Conservation (phyloP, 768 basidiomycete genomes). For the Agaricus bisporus region DNA sequence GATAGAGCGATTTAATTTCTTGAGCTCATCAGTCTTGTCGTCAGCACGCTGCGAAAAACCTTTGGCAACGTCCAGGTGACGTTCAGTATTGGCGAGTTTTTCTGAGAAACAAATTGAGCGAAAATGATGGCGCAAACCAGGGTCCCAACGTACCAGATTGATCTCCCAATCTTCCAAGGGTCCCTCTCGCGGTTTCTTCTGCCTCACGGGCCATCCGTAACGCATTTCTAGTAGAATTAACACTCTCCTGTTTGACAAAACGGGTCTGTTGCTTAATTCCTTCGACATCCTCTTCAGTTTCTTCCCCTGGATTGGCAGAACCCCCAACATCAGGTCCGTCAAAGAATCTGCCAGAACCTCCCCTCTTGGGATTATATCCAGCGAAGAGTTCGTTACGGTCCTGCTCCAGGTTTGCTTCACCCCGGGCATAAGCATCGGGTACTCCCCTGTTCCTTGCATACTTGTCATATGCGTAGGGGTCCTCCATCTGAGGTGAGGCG, state of each 20-base stretch:
- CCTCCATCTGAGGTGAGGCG: constrained; percentile 17
- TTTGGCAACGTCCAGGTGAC: constrained; percentile 89
- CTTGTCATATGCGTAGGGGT: constrained; percentile 37
- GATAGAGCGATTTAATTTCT: constrained; percentile 90
- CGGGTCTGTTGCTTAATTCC: constrained; percentile 91
- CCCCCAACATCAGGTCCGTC: constrained; percentile 48
- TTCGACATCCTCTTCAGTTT: constrained; percentile 85
- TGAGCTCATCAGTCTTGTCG: constrained; percentile 90
- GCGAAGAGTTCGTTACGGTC: constrained; percentile 73
- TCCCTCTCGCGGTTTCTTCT: constrained; percentile 89
- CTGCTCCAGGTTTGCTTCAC: constrained; percentile 49
- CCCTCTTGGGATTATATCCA: constrained; percentile 60
- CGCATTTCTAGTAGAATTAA: constrained; percentile 86
- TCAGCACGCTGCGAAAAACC: constrained; percentile 83
- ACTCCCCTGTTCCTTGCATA: constrained; percentile 40
- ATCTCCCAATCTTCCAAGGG: constrained; percentile 75
- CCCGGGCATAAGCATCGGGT: constrained; percentile 64
- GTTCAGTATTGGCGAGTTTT: constrained; percentile 89
- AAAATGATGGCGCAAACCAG: neutral
- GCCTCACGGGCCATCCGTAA: constrained; percentile 91
- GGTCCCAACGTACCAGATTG: constrained; percentile 71
- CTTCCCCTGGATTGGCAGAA: constrained; percentile 55
- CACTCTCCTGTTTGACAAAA: constrained; percentile 87
- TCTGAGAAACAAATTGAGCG: constrained; percentile 34
- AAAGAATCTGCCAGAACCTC: constrained; percentile 60